These are phyloP conservation scores for Neoscytalidium dimidiatum DNA, from an alignment of 2,329 filamentous ascomycete species.

Conservation along the genomic window DNA sequence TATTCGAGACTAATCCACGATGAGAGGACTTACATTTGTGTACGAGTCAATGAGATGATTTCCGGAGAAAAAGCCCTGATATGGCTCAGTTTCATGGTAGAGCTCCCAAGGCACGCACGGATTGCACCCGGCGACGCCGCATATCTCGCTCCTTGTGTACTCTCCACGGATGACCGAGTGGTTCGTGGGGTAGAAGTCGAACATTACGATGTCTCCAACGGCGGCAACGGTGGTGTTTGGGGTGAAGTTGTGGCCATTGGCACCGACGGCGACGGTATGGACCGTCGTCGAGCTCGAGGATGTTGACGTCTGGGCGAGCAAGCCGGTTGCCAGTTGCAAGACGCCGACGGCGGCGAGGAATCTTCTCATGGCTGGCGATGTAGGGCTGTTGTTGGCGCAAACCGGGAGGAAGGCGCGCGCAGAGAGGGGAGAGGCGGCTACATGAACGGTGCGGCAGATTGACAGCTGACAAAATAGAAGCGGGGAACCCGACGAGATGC, in stretches of 20 bases:
- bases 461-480: background rate
- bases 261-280: conserved; percentile 40
- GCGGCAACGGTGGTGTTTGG: conserved; percentile 38
- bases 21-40: conserved; percentile 28
- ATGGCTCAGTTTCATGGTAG: conserved; percentile 28
- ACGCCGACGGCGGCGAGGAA: background rate
- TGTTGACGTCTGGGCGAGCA: background rate
- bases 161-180: conserved; percentile 46
- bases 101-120: conserved; percentile 44
- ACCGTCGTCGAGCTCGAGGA: conserved; percentile 7
- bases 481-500: background rate
- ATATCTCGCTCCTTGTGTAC: conserved; percentile 27
- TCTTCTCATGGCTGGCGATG: background rate
- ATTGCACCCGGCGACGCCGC: conserved; percentile 23
- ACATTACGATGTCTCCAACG: conserved; percentile 40
- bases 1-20: too few relatives aligned
- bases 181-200: conserved; percentile 44
- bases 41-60: conserved; percentile 29
- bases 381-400: background rate
- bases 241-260: conserved; percentile 34
- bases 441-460: background rate
- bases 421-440: background rate
- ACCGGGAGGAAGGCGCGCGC: background rate
- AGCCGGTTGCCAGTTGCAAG: background rate
- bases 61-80: conserved; percentile 35